Evolutionary conservation across 2,329 filamentous ascomycete species (phyloP).

Genomic region (Exutisphaerella laricina): DNA sequence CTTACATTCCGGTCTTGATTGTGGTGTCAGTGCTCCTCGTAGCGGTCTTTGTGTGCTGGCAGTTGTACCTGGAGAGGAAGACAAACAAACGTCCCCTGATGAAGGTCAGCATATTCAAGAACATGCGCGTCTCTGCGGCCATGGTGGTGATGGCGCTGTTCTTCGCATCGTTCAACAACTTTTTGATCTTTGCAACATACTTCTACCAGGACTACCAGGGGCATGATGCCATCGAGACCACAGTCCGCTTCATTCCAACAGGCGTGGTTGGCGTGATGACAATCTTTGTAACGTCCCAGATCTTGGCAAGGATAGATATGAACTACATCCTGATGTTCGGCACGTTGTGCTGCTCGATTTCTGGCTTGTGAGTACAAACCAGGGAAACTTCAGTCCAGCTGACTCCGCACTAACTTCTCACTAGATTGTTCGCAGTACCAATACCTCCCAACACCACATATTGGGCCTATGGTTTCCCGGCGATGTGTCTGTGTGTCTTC

Average conservation of each 20-base stretch:
- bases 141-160: constrained; percentile 62
- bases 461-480: constrained; percentile 61
- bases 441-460: constrained; percentile 58
- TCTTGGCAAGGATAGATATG: constrained; percentile 55
- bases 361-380: constrained; percentile 9
- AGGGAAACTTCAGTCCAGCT: too few species aligned
- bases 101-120: constrained; percentile 60
- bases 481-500: constrained; percentile 60
- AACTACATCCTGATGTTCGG: constrained; percentile 55
- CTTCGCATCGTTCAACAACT: constrained; percentile 64
- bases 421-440: constrained; percentile 58
- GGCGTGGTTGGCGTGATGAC: constrained; percentile 56
- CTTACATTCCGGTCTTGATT: constrained; percentile 58
- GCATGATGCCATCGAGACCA: constrained; percentile 58
- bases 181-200: constrained; percentile 62
- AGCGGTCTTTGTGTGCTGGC: constrained; percentile 55
- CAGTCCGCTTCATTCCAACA: constrained; percentile 62
- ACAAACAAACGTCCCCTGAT: constrained; percentile 53
- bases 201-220: constrained; percentile 63
- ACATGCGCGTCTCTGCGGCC: constrained; percentile 55
- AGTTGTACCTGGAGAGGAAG: constrained; percentile 53
- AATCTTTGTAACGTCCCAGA: constrained; percentile 50
- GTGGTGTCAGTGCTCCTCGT: constrained; percentile 54
- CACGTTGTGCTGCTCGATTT: constrained; percentile 47
- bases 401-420: too few species aligned